Evolutionary conservation across 2,329 filamentous ascomycete genomes (phyloP), one percentile per base, ranked within the genome.

Genomic region (Salinomyces thailandicus): DNA sequence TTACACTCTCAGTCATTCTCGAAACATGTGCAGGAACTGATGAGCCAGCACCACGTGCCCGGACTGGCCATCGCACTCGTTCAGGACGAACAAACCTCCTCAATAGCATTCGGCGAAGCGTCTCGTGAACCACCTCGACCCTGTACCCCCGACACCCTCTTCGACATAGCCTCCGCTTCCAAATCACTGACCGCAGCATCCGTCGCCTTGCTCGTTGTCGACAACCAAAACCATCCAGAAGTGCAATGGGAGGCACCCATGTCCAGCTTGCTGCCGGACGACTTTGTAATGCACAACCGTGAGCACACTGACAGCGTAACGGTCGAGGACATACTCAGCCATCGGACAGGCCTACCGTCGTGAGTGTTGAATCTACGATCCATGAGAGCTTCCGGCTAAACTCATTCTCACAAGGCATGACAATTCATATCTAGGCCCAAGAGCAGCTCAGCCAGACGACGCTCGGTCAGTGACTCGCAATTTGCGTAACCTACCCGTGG

Each of bases 161-260:
- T 71, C 56, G 72, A 69, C 39, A 62, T 61, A 2, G 75, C 65
- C 2, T 75, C 71, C 28, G 74, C 66, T 1, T 73, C 71, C 14
- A 78, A 78, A 49, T 67, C 71, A 2, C 64, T 73, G 31, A 69
- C 66, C 0, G 64, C 68, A 1, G 71, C 71, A 1, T 60, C 62
- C 0, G 51, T 78, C 2, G 62, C 67, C 1, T 49, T 73, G 2
- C 62, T 76, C 5, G 57, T 73, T 5, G 62, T 64, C n/a, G 59
- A 67, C 5, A 58, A 63, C 22, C 54, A 49, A 35, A 52, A 59
- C 1, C 58, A 52, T 38, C 52, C 57, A 11, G 40, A 61, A 2
- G 46, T 66, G 2, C 58, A 64, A 22, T 75, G 70, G 67, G 51
- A 58, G 3, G 68, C 68, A 1, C 61, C 62, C 2, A 62, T 76